Conservation (phyloP, 164 flowering plant genomes). For the Chimonanthus praecox region DNA sequence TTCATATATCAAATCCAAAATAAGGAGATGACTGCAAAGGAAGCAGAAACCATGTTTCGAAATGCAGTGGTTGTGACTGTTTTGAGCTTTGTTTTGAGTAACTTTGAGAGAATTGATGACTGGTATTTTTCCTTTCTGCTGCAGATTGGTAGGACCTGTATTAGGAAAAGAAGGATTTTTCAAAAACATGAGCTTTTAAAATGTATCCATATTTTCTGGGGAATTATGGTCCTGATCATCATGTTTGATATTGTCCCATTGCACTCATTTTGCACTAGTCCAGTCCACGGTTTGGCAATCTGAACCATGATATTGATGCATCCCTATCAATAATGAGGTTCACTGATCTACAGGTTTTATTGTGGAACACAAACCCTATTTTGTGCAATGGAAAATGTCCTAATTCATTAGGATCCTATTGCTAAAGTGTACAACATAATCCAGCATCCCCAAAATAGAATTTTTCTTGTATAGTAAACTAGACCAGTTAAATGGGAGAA, state of each 20-base stretch:
- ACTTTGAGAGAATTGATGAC: constrained; percentile 56
- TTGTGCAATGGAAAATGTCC: background rate
- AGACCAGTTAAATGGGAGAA: background rate
- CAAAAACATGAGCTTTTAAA: background rate
- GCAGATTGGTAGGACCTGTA: background rate
- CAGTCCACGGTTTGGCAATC: background rate
- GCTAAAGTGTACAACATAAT: background rate
- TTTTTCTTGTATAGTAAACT: background rate
- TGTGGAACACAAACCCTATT: background rate
- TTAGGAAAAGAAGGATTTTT: background rate
- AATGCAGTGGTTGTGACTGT: constrained; percentile 52
- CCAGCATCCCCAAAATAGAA: background rate
- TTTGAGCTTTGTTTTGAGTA: constrained; percentile 40
- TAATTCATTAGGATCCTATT: background rate
- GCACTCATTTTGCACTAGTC: background rate
- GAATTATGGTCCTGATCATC: background rate
- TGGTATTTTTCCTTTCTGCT: constrained; percentile 35
- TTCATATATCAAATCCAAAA: constrained; percentile 54
- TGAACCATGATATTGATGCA: background rate
- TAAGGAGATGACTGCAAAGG: constrained; percentile 38
- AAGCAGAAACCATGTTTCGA: constrained; percentile 46
- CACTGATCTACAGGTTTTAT: background rate
- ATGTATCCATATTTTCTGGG: background rate
- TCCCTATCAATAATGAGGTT: background rate
- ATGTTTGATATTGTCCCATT: background rate